Percentiles rank a stretch among this genome's conserved stretches.
Evolutionary conservation across 2,329 filamentous ascomycete genomes (phyloP).

Genomic region (Sclerotinia borealis): DNA sequence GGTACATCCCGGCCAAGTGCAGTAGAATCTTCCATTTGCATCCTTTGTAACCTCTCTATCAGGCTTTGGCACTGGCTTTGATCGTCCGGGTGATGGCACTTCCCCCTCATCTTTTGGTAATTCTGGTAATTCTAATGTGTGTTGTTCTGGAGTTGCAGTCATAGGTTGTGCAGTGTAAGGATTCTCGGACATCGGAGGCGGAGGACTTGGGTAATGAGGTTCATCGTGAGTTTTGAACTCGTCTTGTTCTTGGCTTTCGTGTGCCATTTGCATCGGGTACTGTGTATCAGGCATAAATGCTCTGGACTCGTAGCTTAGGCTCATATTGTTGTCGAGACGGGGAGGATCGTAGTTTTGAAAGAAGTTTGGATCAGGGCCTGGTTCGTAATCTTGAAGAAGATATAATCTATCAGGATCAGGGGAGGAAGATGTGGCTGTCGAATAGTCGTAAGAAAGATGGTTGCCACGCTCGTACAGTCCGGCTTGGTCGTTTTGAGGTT

Average conservation of each 20-base stretch:
- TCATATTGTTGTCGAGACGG: conserved; percentile 19
- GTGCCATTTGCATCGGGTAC: conserved; percentile 28
- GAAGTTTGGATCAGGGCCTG: not conserved
- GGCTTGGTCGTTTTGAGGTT: conserved; percentile 3
- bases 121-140: conserved; percentile 26
- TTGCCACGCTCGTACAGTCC: conserved; percentile 9
- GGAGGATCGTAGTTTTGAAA: not conserved
- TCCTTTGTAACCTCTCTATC: conserved; percentile 56
- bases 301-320: conserved; percentile 28
- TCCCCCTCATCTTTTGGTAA: conserved; percentile 29
- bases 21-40: conserved; percentile 68
- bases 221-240: conserved; percentile 24
- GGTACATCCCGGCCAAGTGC: conserved; percentile 63
- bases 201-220: conserved; percentile 30
- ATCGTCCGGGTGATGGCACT: conserved; percentile 28
- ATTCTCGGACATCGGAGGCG: conserved; percentile 26
- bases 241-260: conserved; percentile 28
- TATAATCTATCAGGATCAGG: not conserved
- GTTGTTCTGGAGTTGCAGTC: conserved; percentile 19
- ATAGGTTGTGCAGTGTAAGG: conserved; percentile 27
- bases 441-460: not conserved
- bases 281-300: conserved; percentile 21
- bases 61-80: conserved; percentile 52
- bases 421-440: not conserved
- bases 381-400: not conserved